These are phyloP conservation scores for Penicillium manginii DNA, from an alignment of 495 filamentous ascomycete species.

Conservation along the genomic window DNA sequence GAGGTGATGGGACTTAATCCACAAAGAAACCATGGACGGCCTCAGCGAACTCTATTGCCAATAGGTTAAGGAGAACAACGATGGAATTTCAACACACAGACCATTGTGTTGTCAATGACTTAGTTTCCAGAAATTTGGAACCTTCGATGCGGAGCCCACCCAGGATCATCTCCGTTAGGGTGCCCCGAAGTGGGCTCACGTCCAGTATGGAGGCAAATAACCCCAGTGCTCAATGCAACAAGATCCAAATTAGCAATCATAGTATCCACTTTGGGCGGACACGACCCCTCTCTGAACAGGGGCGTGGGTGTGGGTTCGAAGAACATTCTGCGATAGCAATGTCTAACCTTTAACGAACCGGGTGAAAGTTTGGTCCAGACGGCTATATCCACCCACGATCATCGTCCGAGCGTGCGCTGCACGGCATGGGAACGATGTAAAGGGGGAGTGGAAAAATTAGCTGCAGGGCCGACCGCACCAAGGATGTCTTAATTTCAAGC, in stretches of 20 bases:
- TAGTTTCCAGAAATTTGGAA: not conserved
- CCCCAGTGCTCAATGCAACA: constrained; percentile 7
- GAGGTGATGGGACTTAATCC: constrained; percentile 11
- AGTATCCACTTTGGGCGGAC: constrained; percentile 13
- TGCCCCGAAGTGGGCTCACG: constrained; percentile 6
- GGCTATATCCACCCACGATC: constrained; percentile 18
- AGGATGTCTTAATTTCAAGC: constrained; percentile 3
- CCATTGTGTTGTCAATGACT: constrained; percentile 2
- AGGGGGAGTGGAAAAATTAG: not conserved
- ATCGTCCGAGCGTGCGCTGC: constrained; percentile 10
- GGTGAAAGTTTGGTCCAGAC: constrained; percentile 15
- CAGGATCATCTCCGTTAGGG: constrained; percentile 22
- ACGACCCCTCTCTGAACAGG: constrained; percentile 18
- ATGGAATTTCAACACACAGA: constrained; percentile 3
- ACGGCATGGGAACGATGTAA: constrained; percentile 1
- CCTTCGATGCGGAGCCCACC: not conserved
- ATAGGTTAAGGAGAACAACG: constrained; percentile 11
- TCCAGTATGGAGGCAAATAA: constrained; percentile 14
- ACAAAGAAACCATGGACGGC: constrained; percentile 8
- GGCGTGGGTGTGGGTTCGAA: constrained; percentile 17
- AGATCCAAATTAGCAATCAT: not conserved
- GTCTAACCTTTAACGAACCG: constrained; percentile 15
- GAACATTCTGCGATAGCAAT: constrained; percentile 16
- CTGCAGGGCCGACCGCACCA: not conserved
- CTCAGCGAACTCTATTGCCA: constrained; percentile 25